These are phyloP conservation scores for Avena atlantica DNA, from an alignment of 176 grass and related monocot genomes.

Conservation along the genomic window DNA sequence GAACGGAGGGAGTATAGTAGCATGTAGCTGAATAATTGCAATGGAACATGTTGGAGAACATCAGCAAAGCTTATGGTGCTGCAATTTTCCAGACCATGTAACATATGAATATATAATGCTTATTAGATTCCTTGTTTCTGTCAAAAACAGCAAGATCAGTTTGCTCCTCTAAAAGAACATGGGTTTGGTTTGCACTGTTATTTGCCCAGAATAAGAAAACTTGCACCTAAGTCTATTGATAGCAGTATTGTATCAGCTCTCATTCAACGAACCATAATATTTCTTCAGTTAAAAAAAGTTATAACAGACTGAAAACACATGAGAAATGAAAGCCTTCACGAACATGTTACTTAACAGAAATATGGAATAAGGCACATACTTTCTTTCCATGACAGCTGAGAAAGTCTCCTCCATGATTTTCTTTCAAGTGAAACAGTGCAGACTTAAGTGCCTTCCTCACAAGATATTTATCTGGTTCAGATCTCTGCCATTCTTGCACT, in stretches of 20 bases:
- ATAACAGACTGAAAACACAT: not conserved
- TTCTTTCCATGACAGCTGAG: conserved; percentile 58
- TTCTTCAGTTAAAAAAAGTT: conserved; percentile 31
- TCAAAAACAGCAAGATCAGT: not conserved
- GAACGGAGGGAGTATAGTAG: too few species aligned
- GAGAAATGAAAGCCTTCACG: not conserved
- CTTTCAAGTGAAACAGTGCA: conserved; percentile 64
- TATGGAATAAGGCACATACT: conserved; percentile 47
- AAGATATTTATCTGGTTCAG: conserved; percentile 54
- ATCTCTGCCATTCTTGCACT: conserved; percentile 40
- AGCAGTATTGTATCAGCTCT: conserved; percentile 15
- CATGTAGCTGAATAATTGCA: not conserved
- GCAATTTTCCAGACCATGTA: conserved; percentile 10
- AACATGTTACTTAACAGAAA: conserved; percentile 29
- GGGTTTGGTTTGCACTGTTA: not conserved
- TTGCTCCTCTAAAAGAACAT: not conserved
- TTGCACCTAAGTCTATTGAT: not conserved
- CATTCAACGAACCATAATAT: conserved; percentile 9
- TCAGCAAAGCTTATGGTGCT: not conserved
- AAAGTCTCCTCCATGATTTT: conserved; percentile 57
- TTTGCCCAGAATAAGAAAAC: conserved; percentile 6
- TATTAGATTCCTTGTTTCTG: conserved; percentile 7
- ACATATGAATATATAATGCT: not conserved
- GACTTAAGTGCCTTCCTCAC: conserved; percentile 69
- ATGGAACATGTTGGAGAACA: not conserved